Base-by-base conservation (phyloP, 2,329 filamentous ascomycete genomes). In the Arthrobotrys iridis region DNA sequence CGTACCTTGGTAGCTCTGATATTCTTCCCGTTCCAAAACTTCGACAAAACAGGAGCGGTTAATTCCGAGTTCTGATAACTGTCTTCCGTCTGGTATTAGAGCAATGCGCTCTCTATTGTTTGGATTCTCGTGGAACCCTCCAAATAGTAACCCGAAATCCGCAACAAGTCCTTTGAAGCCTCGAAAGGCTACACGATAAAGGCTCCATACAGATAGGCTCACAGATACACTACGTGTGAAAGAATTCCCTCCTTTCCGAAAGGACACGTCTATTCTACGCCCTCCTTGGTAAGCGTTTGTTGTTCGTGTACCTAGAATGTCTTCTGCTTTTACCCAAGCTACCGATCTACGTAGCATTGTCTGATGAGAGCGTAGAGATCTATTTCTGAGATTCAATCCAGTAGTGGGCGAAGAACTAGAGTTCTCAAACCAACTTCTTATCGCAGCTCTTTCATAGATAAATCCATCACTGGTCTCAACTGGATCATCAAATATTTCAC, bases 401-500 rank as follows among this genome's bases (percentile, higher is more conserved):
- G 81, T 82, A 45, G 80, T 77, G 3, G 82, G 82, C 0, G 81
- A 82, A 2, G 77, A 78, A 6, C 77, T 76, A 18, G 79, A 78
- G 11, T 79, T 79, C 7, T 77, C 55, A 45, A 82, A 82, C 82
- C 82, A 83, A 52, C 79, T 77, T 60, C 79, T 64, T 11, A 83
- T 82, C 28, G 81, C 80, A 15, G 78, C 70, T n/a, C 80, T 78
- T 45, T 82, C 81, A 57, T 82, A 83, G 0, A 78, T 81, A 63
- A 80, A 80, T 0, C 78, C 78, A 58, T 83, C 81, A 1, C 75
- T 60, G 2, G 82, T 80, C 1, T 43, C 77, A 13, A 83, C 82
- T 3, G 82, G 81, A 67, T 83, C 81, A 37, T 80, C 67, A 77
- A 82, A 81, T 15, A 81, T 20, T 11, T 79, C 79, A 6, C 79